A percentile compares a stretch with the other conserved stretches of the same genome.
Evolutionary conservation across 2,329 filamentous ascomycete species (phyloP).

Genomic region (Talaromyces piceae): DNA sequence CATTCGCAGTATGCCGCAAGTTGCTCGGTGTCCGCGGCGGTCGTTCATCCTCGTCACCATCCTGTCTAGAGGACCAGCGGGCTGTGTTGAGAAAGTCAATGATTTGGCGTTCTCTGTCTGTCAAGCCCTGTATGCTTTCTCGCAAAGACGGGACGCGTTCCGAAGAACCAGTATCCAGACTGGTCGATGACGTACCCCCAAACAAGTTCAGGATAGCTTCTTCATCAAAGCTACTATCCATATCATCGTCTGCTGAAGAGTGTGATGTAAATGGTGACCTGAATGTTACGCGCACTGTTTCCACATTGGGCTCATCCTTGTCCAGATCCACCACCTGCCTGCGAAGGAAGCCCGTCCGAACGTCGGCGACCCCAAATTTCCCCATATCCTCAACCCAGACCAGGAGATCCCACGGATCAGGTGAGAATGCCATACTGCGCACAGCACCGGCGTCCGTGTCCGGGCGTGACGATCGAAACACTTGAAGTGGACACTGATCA

Average conservation of each 20-base stretch:
- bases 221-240: constrained; percentile 13
- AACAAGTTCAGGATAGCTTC: constrained; percentile 20
- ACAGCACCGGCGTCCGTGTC: constrained; percentile 68
- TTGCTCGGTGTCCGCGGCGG: constrained; percentile 22
- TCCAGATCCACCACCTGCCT: constrained; percentile 37
- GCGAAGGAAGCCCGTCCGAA: constrained; percentile 39
- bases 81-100: constrained; percentile 37
- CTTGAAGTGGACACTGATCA: constrained; percentile 51
- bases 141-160: constrained; percentile 22
- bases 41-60: constrained; percentile 24
- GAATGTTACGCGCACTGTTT: constrained; percentile 27
- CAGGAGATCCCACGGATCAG: constrained; percentile 79
- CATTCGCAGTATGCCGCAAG: constrained; percentile 20
- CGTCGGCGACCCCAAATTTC: constrained; percentile 40
- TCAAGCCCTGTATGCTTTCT: constrained; percentile 32
- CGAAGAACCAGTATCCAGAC: constrained; percentile 14
- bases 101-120: constrained; percentile 36
- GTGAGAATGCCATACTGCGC: constrained; percentile 85
- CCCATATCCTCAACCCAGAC: constrained; percentile 86
- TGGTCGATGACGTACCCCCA: constrained; percentile 18
- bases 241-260: constrained; percentile 13
- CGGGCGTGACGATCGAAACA: constrained; percentile 71
- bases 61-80: constrained; percentile 30
- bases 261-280: constrained; percentile 17
- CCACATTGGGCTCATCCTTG: constrained; percentile 23